Evolutionary conservation across 306 rosid species (phyloP), one percentile per base, ranked within the genome.

Genomic region (Hylodesmum podocarpum): DNA sequence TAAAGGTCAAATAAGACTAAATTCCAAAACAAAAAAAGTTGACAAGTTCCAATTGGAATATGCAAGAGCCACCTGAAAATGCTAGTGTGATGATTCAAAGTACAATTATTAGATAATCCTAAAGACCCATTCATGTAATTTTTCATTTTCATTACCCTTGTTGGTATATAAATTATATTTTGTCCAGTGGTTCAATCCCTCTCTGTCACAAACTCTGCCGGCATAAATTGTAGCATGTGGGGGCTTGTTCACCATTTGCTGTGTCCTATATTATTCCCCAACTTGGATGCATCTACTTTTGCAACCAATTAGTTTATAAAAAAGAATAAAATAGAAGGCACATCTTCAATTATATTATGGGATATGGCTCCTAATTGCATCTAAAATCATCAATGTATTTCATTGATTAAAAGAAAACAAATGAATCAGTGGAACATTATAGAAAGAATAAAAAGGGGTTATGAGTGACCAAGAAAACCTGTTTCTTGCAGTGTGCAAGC

Each of bases 171-270:
- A 36, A 75, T 75, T 70, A 82, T 64, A 22, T 57, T 44, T 66
- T 64, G 51, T 80, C 63, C 46, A 57, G 70, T 75, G 79, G 58
- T 47, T 78, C 78, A 68, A 11, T 54, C 68, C 75, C 80, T 75
- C 36, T 40, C 12, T 82, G 80, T 73, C 85, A 82, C 82, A 58
- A 55, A 75, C 78, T 75, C 70, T 82, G 85, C 85, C 87, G 83
- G 89, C 87, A 72, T 68, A 76, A 72, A 68, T 57, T 66, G 76
- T 50, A 76, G 67, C 83, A 79, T 72, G 89, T 86, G 84, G 86
- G 89, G 84, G 75, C 86, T 79, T 82, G 57, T 79, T 86, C 66
- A 76, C 85, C 78, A 61, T 82, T 76, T 75, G 82, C 46, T 76
- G 67, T 79, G 83, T 82, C 70, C 78, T 51, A 15, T 65, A 80